A percentile compares a stretch with the other conserved stretches of the same genome.
phyloP scores from a whole-genome alignment of 2,329 filamentous ascomycete genomes.

The Colletotrichum karsti region DNA sequence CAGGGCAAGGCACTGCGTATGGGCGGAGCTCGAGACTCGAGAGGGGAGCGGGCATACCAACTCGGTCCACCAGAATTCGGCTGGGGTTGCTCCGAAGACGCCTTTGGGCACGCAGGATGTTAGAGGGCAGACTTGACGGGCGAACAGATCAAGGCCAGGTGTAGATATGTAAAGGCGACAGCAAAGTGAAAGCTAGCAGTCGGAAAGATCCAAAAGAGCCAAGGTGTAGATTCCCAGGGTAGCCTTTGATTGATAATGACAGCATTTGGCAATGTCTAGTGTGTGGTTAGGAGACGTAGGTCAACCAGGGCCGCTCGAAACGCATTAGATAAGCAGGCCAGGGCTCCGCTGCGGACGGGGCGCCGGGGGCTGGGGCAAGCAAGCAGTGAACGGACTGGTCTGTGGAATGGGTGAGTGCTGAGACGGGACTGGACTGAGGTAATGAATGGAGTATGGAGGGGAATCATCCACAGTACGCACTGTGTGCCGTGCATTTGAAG shows the following conservation, averaged over 20 bases:
- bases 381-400: background rate
- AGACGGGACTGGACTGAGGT: background rate
- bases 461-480: slow-evolving; percentile 11
- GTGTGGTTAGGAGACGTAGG: slow-evolving; percentile 40
- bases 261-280: slow-evolving; percentile 37
- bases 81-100: slow-evolving; percentile 21
- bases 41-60: slow-evolving; percentile 30
- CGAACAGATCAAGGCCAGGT: background rate
- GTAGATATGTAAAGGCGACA: slow-evolving; percentile 7
- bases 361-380: slow-evolving; percentile 7
- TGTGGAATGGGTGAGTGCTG: background rate
- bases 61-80: slow-evolving; percentile 27
- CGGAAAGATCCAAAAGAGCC: slow-evolving; percentile 4
- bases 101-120: slow-evolving; percentile 14
- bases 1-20: background rate
- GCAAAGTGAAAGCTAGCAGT: background rate
- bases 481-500: slow-evolving; percentile 2
- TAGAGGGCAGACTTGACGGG: background rate
- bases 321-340: slow-evolving; percentile 35
- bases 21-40: slow-evolving; percentile 7
- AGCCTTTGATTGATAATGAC: slow-evolving; percentile 40
- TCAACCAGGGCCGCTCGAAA: slow-evolving; percentile 32
- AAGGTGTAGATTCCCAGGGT: slow-evolving; percentile 20
- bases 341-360: slow-evolving; percentile 22
- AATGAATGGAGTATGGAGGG: background rate